A percentile compares a stretch with the other conserved stretches of the same genome.
Conservation (phyloP, 768 basidiomycete genomes). For the Amanita rimosa region DNA sequence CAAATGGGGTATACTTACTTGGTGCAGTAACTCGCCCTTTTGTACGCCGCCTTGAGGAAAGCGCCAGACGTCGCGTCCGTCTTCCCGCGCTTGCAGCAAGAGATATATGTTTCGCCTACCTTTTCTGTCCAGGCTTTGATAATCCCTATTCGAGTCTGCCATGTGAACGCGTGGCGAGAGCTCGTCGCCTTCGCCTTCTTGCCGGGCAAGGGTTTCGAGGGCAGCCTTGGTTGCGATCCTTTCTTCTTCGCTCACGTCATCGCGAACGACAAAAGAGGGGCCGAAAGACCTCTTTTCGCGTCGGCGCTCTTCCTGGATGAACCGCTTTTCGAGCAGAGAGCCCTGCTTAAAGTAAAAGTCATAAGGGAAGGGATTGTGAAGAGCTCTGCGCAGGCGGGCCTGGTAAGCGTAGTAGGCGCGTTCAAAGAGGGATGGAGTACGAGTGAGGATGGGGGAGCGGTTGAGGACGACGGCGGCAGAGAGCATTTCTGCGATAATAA, state of each 20-base stretch:
- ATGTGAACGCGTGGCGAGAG: conserved; percentile 50
- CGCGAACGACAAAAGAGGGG: conserved; percentile 35
- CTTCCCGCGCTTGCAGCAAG: conserved; percentile 44
- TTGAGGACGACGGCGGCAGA: conserved; percentile 63
- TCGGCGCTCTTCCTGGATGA: conserved; percentile 61
- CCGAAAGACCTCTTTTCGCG: conserved; percentile 74
- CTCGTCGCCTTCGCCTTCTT: conserved; percentile 52
- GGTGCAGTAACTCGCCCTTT: conserved; percentile 64
- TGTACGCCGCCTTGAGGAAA: conserved; percentile 65
- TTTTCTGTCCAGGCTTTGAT: conserved; percentile 68
- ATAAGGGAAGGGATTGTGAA: conserved; percentile 80
- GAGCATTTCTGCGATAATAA: neutral
- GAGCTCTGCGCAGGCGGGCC: conserved; percentile 67
- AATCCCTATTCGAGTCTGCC: conserved; percentile 49
- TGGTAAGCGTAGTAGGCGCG: conserved; percentile 78
- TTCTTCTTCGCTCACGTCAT: conserved; percentile 33
- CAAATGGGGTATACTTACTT: conserved; percentile 32
- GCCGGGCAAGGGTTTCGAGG: conserved; percentile 41
- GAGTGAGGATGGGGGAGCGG: conserved; percentile 66
- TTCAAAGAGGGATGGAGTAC: conserved; percentile 65
- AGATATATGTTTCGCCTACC: conserved; percentile 85
- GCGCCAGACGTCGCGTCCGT: conserved; percentile 55
- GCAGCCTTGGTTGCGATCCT: conserved; percentile 44
- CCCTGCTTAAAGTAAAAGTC: conserved; percentile 95
- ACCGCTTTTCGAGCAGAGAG: conserved; percentile 72